Percentiles rank a stretch among this genome's conserved stretches.
Conservation (phyloP, 2,329 filamentous ascomycete species). For the Onygenales sp. region DNA sequence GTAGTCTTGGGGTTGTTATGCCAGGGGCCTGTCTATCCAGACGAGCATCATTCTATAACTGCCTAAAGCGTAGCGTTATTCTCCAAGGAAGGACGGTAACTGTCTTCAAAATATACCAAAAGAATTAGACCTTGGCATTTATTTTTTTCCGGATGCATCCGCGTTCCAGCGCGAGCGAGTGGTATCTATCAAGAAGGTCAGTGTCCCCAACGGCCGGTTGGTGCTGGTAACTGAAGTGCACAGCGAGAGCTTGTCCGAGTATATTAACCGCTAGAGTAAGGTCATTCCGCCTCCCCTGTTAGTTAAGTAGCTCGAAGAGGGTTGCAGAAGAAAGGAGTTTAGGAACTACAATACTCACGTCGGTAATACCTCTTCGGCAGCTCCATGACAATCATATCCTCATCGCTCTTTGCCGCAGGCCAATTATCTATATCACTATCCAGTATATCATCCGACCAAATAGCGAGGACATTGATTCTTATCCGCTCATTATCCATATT, state of each 20-base stretch:
- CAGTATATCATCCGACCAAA: slow-evolving; percentile 45
- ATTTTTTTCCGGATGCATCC: neutral
- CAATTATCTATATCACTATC: slow-evolving; percentile 25
- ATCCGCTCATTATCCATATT: slow-evolving; percentile 35
- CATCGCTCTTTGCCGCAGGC: neutral
- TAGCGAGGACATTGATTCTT: slow-evolving; percentile 46
- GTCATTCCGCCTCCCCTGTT: slow-evolving; percentile 11
- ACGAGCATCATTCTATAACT: no score
- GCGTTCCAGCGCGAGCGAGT: slow-evolving; percentile 41
- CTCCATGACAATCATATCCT: slow-evolving; percentile 2
- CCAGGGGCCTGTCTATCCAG: no score
- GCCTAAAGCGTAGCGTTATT: neutral
- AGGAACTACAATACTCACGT: neutral
- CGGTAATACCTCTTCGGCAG: neutral
- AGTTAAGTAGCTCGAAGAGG: slow-evolving; percentile 41
- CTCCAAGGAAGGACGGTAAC: neutral
- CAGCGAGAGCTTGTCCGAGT: neutral
- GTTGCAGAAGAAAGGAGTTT: neutral
- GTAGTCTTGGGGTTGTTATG: no score
- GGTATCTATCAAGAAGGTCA: slow-evolving; percentile 46
- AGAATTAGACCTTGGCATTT: no score
- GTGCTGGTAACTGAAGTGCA: slow-evolving; percentile 1
- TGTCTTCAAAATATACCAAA: neutral
- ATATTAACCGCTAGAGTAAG: neutral
- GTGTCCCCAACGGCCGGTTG: slow-evolving; percentile 21